A percentile compares a stretch with the other conserved stretches of the same genome.
Evolutionary conservation across 2,329 filamentous ascomycete genomes (phyloP).

Genomic region (Fusarium tanahbumbuense): DNA sequence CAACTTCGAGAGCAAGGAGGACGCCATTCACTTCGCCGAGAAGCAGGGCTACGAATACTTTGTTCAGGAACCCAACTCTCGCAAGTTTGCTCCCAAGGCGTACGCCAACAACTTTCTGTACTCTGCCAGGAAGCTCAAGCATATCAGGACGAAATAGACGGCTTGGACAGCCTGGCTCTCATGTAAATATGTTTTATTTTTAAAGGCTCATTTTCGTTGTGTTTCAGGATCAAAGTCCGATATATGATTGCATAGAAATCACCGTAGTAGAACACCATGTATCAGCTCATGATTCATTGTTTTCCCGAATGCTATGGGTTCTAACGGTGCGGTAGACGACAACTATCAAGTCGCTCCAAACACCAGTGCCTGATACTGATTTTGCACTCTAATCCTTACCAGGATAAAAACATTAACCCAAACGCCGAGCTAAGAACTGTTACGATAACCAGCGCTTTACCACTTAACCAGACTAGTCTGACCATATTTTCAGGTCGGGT

Average conservation of each 20-base stretch:
- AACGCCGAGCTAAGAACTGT: slow-evolving; percentile 39
- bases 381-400: slow-evolving; percentile 30
- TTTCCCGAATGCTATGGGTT: slow-evolving; percentile 1
- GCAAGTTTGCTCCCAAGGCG: slow-evolving; percentile 86
- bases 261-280: neutral
- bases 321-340: neutral
- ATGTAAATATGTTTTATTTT: slow-evolving; percentile 48
- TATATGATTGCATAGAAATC: neutral
- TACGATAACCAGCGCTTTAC: slow-evolving; percentile 20
- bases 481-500: slow-evolving; percentile 9
- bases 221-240: neutral
- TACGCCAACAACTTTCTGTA: slow-evolving; percentile 98
- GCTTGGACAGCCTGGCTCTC: slow-evolving; percentile 15
- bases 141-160: slow-evolving; percentile 80
- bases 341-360: slow-evolving; percentile 7
- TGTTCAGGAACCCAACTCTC: slow-evolving; percentile 93
- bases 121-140: slow-evolving; percentile 86
- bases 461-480: slow-evolving; percentile 31
- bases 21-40: slow-evolving; percentile 93
- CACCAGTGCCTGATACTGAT: slow-evolving; percentile 31
- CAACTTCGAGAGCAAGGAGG: slow-evolving; percentile 92
- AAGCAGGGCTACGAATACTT: slow-evolving; percentile 99
- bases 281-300: neutral
- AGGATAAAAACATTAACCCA: slow-evolving; percentile 27
- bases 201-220: slow-evolving; percentile 31